Percentiles rank a stretch among this genome's conserved stretches.
Conservation (phyloP, 805 yeast genomes). For the Candida nonsorbophila region DNA sequence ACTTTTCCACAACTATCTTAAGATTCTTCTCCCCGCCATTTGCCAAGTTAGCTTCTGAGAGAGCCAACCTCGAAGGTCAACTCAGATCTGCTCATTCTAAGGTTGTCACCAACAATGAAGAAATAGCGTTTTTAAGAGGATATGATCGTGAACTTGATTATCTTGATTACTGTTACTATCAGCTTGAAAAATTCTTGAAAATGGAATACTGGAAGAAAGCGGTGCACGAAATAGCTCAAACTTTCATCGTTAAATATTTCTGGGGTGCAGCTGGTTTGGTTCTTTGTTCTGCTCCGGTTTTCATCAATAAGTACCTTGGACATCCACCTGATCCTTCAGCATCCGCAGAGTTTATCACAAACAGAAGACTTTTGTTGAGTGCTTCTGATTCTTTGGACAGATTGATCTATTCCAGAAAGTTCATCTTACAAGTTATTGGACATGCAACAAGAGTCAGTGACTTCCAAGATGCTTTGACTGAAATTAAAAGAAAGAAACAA, state of each 20-base stretch:
- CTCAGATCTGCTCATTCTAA: constrained; percentile 80
- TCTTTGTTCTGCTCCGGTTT: constrained; percentile 85
- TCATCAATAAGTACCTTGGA: constrained; percentile 53
- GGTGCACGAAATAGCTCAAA: constrained; percentile 78
- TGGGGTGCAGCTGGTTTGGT: constrained; percentile 95
- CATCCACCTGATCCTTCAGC: constrained; percentile 37
- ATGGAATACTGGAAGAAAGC: constrained; percentile 73
- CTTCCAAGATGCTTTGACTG: constrained; percentile 59
- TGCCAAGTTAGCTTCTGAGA: constrained; percentile 69
- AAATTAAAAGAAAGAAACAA: constrained; percentile 26
- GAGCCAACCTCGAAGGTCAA: constrained; percentile 78
- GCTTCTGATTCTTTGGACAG: constrained; percentile 88
- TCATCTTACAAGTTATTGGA: constrained; percentile 77
- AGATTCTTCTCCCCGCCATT: constrained; percentile 85
- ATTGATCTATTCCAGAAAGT: constrained; percentile 78
- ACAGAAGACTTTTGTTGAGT: constrained; percentile 73
- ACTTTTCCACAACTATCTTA: constrained; percentile 68
- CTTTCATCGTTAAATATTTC: constrained; percentile 82
- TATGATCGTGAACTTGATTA: constrained; percentile 72
- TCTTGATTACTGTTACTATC: constrained; percentile 76
- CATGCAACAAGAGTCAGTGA: constrained; percentile 71
- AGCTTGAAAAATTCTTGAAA: constrained; percentile 70
- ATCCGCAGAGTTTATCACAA: constrained; percentile 84
- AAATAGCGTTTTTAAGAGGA: constrained; percentile 80
- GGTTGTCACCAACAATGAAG: constrained; percentile 74